Base-by-base conservation (phyloP, 805 yeast genomes). In the Saccharomycopsis amapae region DNA sequence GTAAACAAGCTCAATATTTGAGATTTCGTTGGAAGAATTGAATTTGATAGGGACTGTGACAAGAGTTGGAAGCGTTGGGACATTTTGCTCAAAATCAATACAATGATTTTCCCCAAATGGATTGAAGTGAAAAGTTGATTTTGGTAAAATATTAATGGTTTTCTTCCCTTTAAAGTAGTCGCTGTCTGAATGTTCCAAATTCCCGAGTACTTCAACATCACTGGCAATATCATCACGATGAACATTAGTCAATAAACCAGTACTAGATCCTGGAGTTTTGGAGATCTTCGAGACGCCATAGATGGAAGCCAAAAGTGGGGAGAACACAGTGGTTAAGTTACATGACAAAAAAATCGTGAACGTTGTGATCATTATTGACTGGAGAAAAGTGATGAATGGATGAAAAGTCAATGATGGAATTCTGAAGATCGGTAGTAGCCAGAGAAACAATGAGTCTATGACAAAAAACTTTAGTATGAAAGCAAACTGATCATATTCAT, bases 141-240 rank as follows among this genome's bases (percentile, higher is more conserved):
- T 97, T 0, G 98, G 97, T 30, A 93, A 67, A 51, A 85, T 84
- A 57, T 89, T 84, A 51, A 93, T 81, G 1, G 89, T 84, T 57
- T 85, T 85, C 36, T 78, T 79, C 37, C 98, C 98, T 56, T 77
- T 82, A 60, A 89, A 83, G 61, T 88, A 94, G 2, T 72, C 50
- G 40, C 65, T 65, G 10, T 32, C 35, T 18, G 31, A 12, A 13
- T 23, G 20, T 28, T 37, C 37, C 7, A 12, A 13, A 2, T 22
- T 19, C 5, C 50, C 53, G 9, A 49, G 33, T 24, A 38, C n/a
- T 26, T 45, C 46, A 13, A 42, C 30, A n/a, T 28, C 32, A 19
- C 36, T 31, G 15, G 38, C 43, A 28, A 15, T 7, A 5, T 5
- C 5, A 5, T 7, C 20, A 10, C 12, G 1, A 10, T 35, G 9